Evolutionary conservation across 2,329 filamentous ascomycete species (phyloP), one percentile per base, ranked within the genome.

Genomic region (Paraphaeosphaeria sporulosa): DNA sequence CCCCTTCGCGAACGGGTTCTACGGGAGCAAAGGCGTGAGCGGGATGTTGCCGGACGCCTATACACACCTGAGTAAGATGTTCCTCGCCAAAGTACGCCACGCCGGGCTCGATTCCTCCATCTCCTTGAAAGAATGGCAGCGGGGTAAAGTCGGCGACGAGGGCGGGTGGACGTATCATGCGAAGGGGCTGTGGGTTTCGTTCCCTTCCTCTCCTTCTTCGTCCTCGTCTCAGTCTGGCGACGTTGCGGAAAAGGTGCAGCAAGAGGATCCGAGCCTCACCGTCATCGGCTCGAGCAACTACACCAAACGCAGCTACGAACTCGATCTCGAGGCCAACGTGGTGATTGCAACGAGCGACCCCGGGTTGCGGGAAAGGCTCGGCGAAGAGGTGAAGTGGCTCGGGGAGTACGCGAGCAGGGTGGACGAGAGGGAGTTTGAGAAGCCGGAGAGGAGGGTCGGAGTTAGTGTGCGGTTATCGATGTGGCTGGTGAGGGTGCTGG

Each of bases 161-260:
- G 92, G 84, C 1, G 94, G 93, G 0, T 99, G 96, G 95, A 97
- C 94, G 0, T 99, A 99, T 78, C 95, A 99, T 71, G 95, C 95
- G 50, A 99, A 99, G 79, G 95, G 95, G 0, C 83, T 98, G 2
- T 98, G 94, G 94, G 84, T 97, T 27, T 92, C 91, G 0, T 83
- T 94, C 57, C 87, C 90, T n/a, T 27, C 23, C n/a, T 6, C 19
- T 25, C 32, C 6, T 8, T 12, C 30, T 4, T 8, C 59, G 0
- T 27, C 10, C 50, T 19, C 43, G 57, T 9, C 44, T 30, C 8
- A 17, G 49, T 8, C 13, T 36, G 42, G 43, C 52, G 17, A 17
- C 3, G 19, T 81, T 83, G 1, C 85, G 0, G 87, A 90, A 3
- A 42, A 50, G 32, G 82, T 84, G 1, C 86, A 90, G 49, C 77